These are phyloP conservation scores for Paraurostyla sp. DNA, from an alignment of 73 alveolate species.

Conservation along the genomic window DNA sequence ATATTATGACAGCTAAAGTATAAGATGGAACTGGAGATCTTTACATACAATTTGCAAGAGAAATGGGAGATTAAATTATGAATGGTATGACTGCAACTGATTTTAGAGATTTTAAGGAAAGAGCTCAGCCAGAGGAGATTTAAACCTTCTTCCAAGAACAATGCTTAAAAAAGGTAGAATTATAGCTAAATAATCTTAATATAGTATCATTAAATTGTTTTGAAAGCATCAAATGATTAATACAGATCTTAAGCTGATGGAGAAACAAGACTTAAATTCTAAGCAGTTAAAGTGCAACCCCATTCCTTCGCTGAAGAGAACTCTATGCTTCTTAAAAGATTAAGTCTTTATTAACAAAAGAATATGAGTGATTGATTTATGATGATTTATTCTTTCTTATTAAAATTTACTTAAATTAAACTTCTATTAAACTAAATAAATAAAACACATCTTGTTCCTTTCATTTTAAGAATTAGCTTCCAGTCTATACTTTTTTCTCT, in stretches of 20 bases:
- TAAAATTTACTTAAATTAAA: not conserved
- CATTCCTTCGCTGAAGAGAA: conserved; percentile 12
- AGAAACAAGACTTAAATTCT: conserved; percentile 14
- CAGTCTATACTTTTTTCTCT: not conserved
- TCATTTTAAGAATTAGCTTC: not conserved
- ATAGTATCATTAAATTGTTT: conserved; percentile 14
- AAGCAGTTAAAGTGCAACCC: conserved; percentile 29
- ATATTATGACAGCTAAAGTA: conserved; percentile 63
- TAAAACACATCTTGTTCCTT: not conserved
- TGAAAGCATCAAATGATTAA: conserved; percentile 15
- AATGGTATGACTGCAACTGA: conserved; percentile 60
- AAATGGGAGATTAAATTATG: conserved; percentile 61
- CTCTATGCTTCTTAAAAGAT: conserved; percentile 40
- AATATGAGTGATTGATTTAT: not conserved
- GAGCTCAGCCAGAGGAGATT: conserved; percentile 22
- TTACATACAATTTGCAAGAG: conserved; percentile 55
- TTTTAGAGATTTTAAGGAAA: conserved; percentile 9
- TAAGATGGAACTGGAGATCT: conserved; percentile 63
- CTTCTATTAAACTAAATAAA: not conserved
- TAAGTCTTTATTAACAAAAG: not conserved
- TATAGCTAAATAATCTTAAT: not conserved
- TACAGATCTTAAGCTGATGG: not conserved
- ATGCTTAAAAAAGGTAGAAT: not conserved
- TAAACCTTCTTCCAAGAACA: not conserved
- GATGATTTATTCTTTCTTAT: not conserved